Evolutionary conservation across 495 filamentous ascomycete genomes (phyloP).

Genomic region (Trichoderma virens): DNA sequence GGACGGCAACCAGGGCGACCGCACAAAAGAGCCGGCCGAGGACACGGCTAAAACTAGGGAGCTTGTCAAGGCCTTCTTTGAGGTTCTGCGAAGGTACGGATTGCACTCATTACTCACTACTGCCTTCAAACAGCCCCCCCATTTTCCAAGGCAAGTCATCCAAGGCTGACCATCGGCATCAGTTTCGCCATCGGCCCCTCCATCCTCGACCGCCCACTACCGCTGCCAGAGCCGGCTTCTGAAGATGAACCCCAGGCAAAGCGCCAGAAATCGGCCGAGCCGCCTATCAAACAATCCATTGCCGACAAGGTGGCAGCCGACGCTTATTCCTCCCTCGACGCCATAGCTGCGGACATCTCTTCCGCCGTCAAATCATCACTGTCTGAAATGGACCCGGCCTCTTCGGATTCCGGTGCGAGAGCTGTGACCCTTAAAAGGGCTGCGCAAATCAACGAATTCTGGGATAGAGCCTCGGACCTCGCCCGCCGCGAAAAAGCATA

Average conservation of each 20-base stretch:
- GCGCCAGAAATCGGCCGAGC: slow-evolving; percentile 36
- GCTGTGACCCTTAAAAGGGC: slow-evolving; percentile 21
- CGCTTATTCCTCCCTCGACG: slow-evolving; percentile 36
- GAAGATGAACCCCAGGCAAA: slow-evolving; percentile 37
- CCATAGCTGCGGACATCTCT: slow-evolving; percentile 37
- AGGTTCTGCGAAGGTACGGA: slow-evolving; percentile 37
- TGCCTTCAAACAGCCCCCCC: no score
- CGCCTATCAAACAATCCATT: slow-evolving; percentile 26
- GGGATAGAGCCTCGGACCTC: slow-evolving; percentile 32
- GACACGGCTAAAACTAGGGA: slow-evolving; percentile 13
- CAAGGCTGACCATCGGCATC: not conserved
- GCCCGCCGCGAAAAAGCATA: slow-evolving; percentile 35
- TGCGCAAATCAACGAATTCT: slow-evolving; percentile 31
- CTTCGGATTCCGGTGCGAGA: slow-evolving; percentile 17
- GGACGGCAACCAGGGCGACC: not conserved
- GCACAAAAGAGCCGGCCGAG: not conserved
- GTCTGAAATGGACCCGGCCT: slow-evolving; percentile 27
- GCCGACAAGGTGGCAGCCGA: slow-evolving; percentile 37
- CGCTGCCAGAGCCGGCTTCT: slow-evolving; percentile 20
- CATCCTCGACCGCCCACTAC: slow-evolving; percentile 39
- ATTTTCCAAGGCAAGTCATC: slow-evolving; percentile 2
- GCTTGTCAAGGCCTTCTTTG: slow-evolving; percentile 33
- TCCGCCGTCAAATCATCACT: slow-evolving; percentile 29
- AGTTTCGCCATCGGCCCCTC: slow-evolving; percentile 36
- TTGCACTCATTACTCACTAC: not conserved